Evolutionary conservation across 1,284 basidiomycete species (phyloP).

Genomic region (Papiliotrema laurentii): DNA sequence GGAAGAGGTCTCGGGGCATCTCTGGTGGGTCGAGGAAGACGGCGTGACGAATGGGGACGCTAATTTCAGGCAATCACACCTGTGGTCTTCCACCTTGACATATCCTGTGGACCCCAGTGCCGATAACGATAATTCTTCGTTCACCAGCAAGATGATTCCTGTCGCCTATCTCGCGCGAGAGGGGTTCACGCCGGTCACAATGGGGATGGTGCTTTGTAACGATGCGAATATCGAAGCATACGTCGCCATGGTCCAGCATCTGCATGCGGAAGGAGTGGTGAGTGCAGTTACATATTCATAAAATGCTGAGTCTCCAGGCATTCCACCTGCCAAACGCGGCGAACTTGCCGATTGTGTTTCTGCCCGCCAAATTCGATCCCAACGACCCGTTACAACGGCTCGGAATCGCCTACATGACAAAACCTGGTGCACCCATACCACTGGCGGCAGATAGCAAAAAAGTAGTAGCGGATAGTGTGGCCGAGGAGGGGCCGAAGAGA

Average conservation of each 20-base stretch:
- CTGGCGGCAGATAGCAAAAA: background rate
- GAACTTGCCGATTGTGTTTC: conserved; percentile 38
- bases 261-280: conserved; percentile 44
- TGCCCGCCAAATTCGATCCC: conserved; percentile 44
- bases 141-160: conserved; percentile 41
- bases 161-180: conserved; percentile 42
- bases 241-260: conserved; percentile 40
- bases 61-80: conserved; percentile 38
- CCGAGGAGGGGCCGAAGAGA: conserved; percentile 14
- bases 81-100: conserved; percentile 27
- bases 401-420: conserved; percentile 43
- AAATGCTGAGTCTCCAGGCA: background rate
- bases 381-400: conserved; percentile 38
- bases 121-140: conserved; percentile 13
- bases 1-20: conserved; percentile 29
- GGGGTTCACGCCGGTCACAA: conserved; percentile 36
- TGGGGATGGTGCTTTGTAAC: conserved; percentile 47
- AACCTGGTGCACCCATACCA: conserved; percentile 26
- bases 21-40: conserved; percentile 31
- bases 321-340: conserved; percentile 19
- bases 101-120: conserved; percentile 23
- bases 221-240: conserved; percentile 30
- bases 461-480: background rate
- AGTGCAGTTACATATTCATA: too few relatives aligned
- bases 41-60: conserved; percentile 12